Base-by-base conservation (phyloP, 495 filamentous ascomycete genomes). In the Penicillium soppii region DNA sequence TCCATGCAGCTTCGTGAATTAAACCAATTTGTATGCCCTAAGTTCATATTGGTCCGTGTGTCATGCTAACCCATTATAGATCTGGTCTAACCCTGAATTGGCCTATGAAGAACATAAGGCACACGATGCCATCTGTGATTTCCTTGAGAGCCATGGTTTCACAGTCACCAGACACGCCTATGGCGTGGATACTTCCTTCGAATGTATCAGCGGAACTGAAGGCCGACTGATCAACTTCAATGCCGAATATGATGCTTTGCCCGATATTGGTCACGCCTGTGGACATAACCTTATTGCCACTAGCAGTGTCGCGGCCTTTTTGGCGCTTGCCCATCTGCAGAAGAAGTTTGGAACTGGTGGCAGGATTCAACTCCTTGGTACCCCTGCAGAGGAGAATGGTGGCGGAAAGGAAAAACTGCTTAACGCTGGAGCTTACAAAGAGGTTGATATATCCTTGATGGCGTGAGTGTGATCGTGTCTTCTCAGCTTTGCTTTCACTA, bases 231-330 rank as follows among this genome's bases (percentile, higher is more conserved):
- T 75, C 50, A 74, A 71, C 37, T 74, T 75, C 64, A 74, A 74
- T 42, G 74, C 71, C 0, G 74, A 77, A 60, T 76, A 76, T 35
- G 81, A 84, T 52, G 80, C 80, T 0, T 67, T 84, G 16, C 82
- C 82, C 0, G 71, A 58, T 2, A 79, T 87, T 27, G 85, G 82
- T 26, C 85, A 89, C 56, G 82, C 83, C 0, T 88, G 84, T 47
- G 84, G 85, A 5, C 85, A 88, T 65, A 88, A 88, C 47, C 78
- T 89, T 1, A 89, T 88, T 51, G 79, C 84, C 4, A 85, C 75
- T 0, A 77, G 77, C 16, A 86, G 84, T 2, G 62, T 87, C 8
- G 73, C 79, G 0, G 84, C 70, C 0, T 84, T 77, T 9, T 60
- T 89, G 4, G 82, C 82, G 15, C 70, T 82, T 0, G 81, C 75